A percentile compares a stretch with the other conserved stretches of the same genome.
phyloP scores from a whole-genome alignment of 1,284 basidiomycete genomes.

The Heterobasidion occidentale region DNA sequence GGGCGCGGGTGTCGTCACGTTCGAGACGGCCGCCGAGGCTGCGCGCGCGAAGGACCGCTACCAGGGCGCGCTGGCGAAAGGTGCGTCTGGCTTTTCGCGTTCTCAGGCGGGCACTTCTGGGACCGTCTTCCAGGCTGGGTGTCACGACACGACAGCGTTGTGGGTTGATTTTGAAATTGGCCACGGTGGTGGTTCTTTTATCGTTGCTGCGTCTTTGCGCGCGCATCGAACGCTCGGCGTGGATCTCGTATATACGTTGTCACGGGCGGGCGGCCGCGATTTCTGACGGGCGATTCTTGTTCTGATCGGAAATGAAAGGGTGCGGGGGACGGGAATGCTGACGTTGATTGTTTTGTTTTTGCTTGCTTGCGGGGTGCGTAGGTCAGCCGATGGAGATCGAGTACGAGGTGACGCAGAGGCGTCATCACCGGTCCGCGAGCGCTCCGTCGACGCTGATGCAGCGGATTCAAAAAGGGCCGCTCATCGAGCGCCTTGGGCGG shows the following conservation, averaged over 20 bases:
- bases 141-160: neutral
- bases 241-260: too few relatives aligned
- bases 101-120: neutral
- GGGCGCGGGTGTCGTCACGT: constrained; percentile 80
- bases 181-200: too few relatives aligned
- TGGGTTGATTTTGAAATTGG: neutral
- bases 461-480: constrained; percentile 56
- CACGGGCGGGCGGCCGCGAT: too few relatives aligned
- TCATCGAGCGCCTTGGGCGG: constrained; percentile 48
- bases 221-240: too few relatives aligned
- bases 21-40: constrained; percentile 74
- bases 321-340: too few relatives aligned
- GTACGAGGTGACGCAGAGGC: constrained; percentile 45
- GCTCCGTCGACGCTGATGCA: constrained; percentile 49
- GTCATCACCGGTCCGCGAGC: constrained; percentile 29
- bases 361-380: constrained; percentile 19
- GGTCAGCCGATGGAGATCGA: constrained; percentile 79
- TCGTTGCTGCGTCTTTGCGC: too few relatives aligned
- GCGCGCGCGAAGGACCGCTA: constrained; percentile 81
- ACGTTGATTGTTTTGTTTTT: too few relatives aligned
- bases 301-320: too few relatives aligned
- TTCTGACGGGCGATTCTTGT: too few relatives aligned
- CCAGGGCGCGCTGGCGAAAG: constrained; percentile 87
- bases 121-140: neutral
- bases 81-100: constrained; percentile 28